Percentiles rank a stretch among this genome's conserved stretches.
phyloP scores from a whole-genome alignment of 1,284 basidiomycete species.

The Apiotrichum domesticum region DNA sequence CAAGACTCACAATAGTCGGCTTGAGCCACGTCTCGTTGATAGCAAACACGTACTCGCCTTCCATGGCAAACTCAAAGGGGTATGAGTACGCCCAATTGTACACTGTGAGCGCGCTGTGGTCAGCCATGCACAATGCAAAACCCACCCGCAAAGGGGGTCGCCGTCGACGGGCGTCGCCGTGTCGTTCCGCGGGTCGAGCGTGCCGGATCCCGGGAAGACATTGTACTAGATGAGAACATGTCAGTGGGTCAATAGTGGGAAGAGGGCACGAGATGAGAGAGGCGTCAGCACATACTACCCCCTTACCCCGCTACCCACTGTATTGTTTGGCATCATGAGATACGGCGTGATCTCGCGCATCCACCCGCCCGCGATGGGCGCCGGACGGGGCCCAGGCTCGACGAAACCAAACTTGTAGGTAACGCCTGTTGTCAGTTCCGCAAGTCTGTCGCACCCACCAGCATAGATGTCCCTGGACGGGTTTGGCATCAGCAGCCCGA shows the following conservation, averaged over 20 bases:
- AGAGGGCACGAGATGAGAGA: no score
- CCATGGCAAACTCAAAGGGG: constrained; percentile 30
- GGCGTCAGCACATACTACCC: background rate
- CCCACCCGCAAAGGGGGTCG: constrained; percentile 35
- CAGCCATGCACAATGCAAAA: background rate
- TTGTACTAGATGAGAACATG: constrained; percentile 22
- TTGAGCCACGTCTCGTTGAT: constrained; percentile 44
- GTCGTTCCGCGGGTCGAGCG: constrained; percentile 17
- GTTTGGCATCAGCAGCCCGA: constrained; percentile 46
- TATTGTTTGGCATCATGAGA: constrained; percentile 35
- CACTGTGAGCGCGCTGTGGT: background rate
- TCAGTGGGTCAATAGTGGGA: background rate
- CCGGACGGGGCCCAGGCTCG: constrained; percentile 34
- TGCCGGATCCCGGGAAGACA: constrained; percentile 29
- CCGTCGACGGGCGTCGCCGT: constrained; percentile 21
- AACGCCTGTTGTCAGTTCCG: constrained; percentile 8
- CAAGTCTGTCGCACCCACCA: constrained; percentile 19
- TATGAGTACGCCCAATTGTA: constrained; percentile 27
- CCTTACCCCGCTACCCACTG: constrained; percentile 13
- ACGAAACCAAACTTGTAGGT: constrained; percentile 44
- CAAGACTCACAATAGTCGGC: constrained; percentile 34
- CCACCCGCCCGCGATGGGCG: constrained; percentile 35
- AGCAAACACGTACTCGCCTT: constrained; percentile 44
- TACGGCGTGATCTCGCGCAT: constrained; percentile 38
- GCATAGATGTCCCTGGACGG: constrained; percentile 32